Conservation (phyloP, 163 green algal genomes). For the Prototheca cutis region DNA sequence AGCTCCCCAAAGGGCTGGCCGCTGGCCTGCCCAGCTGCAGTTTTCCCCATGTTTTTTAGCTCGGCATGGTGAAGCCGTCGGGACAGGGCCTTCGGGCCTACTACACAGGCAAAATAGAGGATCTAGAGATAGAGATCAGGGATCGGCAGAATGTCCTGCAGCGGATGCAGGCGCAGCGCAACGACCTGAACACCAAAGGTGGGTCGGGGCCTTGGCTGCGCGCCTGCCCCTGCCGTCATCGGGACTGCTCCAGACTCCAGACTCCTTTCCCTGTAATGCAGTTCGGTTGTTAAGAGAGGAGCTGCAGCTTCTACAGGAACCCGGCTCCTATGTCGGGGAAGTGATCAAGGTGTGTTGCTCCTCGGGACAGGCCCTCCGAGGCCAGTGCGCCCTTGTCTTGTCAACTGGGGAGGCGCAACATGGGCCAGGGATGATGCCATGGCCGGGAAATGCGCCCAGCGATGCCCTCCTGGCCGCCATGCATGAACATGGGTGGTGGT, state of each 20-base stretch:
- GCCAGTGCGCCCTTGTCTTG: too few species aligned
- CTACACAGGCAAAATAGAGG: conserved; percentile 76
- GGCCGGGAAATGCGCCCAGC: too few species aligned
- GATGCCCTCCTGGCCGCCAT: too few species aligned
- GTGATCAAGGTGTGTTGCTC: conserved; percentile 82
- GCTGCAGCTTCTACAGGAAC: conserved; percentile 96
- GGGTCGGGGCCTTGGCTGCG: not conserved
- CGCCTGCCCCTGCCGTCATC: not conserved
- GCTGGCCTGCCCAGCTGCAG: too few species aligned
- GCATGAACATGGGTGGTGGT: too few species aligned
- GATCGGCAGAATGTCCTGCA: conserved; percentile 91
- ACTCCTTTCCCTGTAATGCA: too few species aligned
- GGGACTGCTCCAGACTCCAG: too few species aligned
- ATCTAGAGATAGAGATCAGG: conserved; percentile 81
- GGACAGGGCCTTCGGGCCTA: conserved; percentile 29
- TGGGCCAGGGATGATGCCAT: too few species aligned
- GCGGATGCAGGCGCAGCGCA: conserved; percentile 93
- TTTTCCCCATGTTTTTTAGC: too few species aligned
- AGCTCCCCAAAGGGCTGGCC: too few species aligned
- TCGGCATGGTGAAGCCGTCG: conserved; percentile 7
- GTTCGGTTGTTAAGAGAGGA: conserved; percentile 93
- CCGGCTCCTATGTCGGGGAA: conserved; percentile 96
- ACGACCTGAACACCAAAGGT: conserved; percentile 97
- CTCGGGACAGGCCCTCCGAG: too few species aligned
- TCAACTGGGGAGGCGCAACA: too few species aligned